These are phyloP conservation scores for Aspergillus affinis DNA, from an alignment of 495 filamentous ascomycete species.

Conservation along the genomic window DNA sequence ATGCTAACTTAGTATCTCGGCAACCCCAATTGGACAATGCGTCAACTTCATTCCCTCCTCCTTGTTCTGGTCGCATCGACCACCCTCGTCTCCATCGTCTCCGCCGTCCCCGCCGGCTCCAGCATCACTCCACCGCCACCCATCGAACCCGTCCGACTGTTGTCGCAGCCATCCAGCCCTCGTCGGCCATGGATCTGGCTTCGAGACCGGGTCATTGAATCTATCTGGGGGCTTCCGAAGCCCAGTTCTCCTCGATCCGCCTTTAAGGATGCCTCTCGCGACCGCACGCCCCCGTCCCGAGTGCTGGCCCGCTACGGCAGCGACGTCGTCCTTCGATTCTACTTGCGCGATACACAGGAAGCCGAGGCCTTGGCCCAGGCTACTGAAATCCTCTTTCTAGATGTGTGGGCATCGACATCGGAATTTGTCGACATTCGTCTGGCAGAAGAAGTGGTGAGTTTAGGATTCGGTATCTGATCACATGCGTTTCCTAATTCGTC, in stretches of 20 bases:
- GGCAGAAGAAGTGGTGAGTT: constrained; percentile 68
- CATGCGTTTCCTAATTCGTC: constrained; percentile 5
- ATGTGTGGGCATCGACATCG: constrained; percentile 84
- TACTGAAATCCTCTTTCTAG: constrained; percentile 72
- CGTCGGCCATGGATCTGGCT: constrained; percentile 52
- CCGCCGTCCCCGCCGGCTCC: constrained; percentile 45
- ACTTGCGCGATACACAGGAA: constrained; percentile 67
- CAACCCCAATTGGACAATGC: constrained; percentile 13
- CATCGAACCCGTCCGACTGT: constrained; percentile 36
- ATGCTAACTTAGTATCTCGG: constrained; percentile 13
- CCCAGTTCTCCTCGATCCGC: constrained; percentile 13
- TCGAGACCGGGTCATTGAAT: constrained; percentile 63
- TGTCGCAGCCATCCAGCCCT: constrained; percentile 31
- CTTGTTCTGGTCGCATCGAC: constrained; percentile 35
- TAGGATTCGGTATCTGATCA: background rate
- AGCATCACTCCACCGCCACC: constrained; percentile 41
- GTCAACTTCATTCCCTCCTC: constrained; percentile 16
- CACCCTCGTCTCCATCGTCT: constrained; percentile 37
- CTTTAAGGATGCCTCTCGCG: constrained; percentile 12
- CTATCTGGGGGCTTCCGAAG: constrained; percentile 57
- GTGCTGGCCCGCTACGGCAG: constrained; percentile 68
- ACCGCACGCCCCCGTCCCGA: constrained; percentile 42
- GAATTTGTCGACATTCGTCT: constrained; percentile 87
- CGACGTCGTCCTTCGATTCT: constrained; percentile 87
- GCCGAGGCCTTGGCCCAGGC: constrained; percentile 72